A percentile compares a stretch with the other conserved stretches of the same genome.
These are phyloP conservation scores for Candida ipomoeae DNA, from an alignment of 805 yeast species.

Conservation along the genomic window DNA sequence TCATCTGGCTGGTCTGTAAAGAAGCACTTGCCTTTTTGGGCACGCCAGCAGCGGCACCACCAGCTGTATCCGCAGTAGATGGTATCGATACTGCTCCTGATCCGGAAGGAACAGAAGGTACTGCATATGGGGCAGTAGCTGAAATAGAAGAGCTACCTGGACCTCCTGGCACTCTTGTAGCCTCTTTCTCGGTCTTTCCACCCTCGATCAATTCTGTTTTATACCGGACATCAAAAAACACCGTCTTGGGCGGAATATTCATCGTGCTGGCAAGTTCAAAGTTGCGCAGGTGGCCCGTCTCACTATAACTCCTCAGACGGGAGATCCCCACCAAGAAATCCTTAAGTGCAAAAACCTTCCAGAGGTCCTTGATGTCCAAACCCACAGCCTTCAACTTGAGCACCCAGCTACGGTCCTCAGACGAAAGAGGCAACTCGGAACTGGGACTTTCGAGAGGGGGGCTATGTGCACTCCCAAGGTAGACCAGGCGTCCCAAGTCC, in stretches of 20 bases:
- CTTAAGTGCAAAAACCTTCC: slow-evolving; percentile 76
- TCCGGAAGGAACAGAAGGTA: too few relatives aligned
- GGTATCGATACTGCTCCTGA: too few relatives aligned
- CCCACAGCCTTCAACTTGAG: slow-evolving; percentile 71
- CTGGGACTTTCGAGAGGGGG: not conserved
- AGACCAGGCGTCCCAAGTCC: slow-evolving; percentile 35
- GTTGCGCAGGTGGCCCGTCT: slow-evolving; percentile 12
- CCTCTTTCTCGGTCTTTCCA: too few relatives aligned
- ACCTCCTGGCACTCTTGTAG: too few relatives aligned
- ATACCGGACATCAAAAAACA: slow-evolving; percentile 36
- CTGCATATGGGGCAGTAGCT: too few relatives aligned
- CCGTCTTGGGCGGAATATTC: slow-evolving; percentile 29
- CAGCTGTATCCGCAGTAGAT: too few relatives aligned
- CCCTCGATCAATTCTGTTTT: slow-evolving; percentile 25
- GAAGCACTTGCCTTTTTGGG: slow-evolving; percentile 34
- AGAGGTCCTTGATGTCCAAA: slow-evolving; percentile 61
- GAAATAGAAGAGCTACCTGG: too few relatives aligned
- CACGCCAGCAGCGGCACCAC: slow-evolving; percentile 5
- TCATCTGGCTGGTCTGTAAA: slow-evolving; percentile 38
- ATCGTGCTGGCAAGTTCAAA: slow-evolving; percentile 17
- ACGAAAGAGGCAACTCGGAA: slow-evolving; percentile 40
- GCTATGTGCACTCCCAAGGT: slow-evolving; percentile 20
- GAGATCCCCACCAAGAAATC: slow-evolving; percentile 53
- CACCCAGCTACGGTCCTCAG: slow-evolving; percentile 71
- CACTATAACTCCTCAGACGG: slow-evolving; percentile 8